phyloP scores from a whole-genome alignment of 108 stramenopile genomes.

The Skeletonema marinoi region DNA sequence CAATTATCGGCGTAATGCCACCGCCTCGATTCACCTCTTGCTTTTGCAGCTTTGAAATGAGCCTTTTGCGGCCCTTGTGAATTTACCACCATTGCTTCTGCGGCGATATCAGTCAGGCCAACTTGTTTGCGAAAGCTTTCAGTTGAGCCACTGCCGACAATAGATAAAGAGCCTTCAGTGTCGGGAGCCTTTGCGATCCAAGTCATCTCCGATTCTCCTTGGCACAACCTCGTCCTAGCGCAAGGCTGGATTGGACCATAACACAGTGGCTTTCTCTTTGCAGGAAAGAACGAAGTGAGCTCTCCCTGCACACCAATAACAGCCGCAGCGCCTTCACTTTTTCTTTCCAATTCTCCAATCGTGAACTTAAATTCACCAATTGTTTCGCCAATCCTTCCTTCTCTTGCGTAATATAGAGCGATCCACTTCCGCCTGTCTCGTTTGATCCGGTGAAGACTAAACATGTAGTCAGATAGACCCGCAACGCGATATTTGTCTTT shows the following conservation, averaged over 20 bases:
- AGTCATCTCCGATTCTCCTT: conserved; percentile 2
- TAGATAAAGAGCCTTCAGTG: neutral
- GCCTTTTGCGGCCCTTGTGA: conserved; percentile 19
- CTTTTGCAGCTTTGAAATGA: conserved; percentile 22
- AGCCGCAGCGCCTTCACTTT: conserved; percentile 7
- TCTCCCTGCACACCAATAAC: conserved; percentile 45
- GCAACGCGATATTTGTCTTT: conserved; percentile 44
- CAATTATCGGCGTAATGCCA: conserved; percentile 67
- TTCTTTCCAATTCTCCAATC: conserved; percentile 54
- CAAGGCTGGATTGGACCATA: conserved; percentile 36
- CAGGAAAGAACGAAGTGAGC: conserved; percentile 53
- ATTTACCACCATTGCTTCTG: conserved; percentile 11
- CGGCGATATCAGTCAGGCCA: conserved; percentile 51
- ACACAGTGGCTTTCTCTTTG: conserved; percentile 42
- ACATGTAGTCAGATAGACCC: conserved; percentile 36
- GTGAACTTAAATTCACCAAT: conserved; percentile 56
- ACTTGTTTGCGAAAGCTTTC: conserved; percentile 45
- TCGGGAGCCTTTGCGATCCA: conserved; percentile 17
- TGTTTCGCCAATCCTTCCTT: conserved; percentile 44
- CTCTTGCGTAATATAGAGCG: conserved; percentile 59
- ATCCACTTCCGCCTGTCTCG: conserved; percentile 53
- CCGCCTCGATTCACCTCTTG: conserved; percentile 45
- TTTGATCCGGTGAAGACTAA: conserved; percentile 57
- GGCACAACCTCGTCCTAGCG: conserved; percentile 16
- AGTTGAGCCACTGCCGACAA: conserved; percentile 33